phyloP scores from a whole-genome alignment of 1,139 yeast genomes.

The Diutina catenulata region DNA sequence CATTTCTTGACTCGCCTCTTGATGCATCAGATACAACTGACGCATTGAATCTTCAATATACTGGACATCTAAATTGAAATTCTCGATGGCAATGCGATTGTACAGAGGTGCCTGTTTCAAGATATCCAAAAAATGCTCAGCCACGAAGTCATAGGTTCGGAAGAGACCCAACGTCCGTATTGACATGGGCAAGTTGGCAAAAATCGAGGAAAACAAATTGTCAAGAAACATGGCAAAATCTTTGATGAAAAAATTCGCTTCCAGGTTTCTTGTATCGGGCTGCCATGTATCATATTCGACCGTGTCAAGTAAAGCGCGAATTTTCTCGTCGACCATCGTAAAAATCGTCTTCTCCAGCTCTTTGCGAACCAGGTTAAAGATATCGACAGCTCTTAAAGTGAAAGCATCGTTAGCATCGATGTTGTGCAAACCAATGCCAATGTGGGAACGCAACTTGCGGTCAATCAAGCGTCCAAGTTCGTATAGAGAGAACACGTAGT shows the following conservation, averaged over 20 bases:
- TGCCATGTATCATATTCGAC: slow-evolving; percentile 79
- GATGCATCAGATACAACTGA: slow-evolving; percentile 5
- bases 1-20: slow-evolving; percentile 19
- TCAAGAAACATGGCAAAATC: slow-evolving; percentile 86
- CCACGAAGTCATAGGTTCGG: slow-evolving; percentile 77
- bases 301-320: slow-evolving; percentile 70
- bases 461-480: slow-evolving; percentile 41
- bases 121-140: slow-evolving; percentile 55
- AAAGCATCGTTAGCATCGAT: slow-evolving; percentile 27
- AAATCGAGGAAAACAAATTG: slow-evolving; percentile 78
- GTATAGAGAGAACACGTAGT: slow-evolving; percentile 54
- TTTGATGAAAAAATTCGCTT: slow-evolving; percentile 65
- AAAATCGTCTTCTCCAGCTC: slow-evolving; percentile 75
- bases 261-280: slow-evolving; percentile 31
- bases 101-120: slow-evolving; percentile 17
- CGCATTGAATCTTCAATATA: slow-evolving; percentile 33
- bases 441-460: slow-evolving; percentile 33
- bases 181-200: slow-evolving; percentile 68
- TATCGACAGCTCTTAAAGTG: slow-evolving; percentile 29
- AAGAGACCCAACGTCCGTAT: slow-evolving; percentile 71
- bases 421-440: slow-evolving; percentile 39
- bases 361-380: slow-evolving; percentile 53
- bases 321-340: slow-evolving; percentile 66
- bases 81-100: slow-evolving; percentile 34
- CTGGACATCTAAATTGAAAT: slow-evolving; percentile 50